Conservation (phyloP, 2,329 filamentous ascomycete genomes). For the Aspergillus intermedius region DNA sequence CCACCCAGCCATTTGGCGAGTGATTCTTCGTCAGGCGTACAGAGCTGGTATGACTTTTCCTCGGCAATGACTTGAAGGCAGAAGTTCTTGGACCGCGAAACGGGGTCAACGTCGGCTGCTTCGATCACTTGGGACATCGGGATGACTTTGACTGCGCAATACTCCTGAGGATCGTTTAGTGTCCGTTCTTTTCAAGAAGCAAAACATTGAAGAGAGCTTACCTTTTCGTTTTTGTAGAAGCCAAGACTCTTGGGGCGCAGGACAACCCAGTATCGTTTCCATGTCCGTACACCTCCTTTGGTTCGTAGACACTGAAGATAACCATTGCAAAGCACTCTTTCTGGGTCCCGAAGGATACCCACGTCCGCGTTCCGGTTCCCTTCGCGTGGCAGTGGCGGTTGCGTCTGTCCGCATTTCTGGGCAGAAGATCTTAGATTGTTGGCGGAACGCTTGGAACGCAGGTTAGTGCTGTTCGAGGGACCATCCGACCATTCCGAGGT, state of each 20-base stretch:
- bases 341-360: slow-evolving; percentile 58
- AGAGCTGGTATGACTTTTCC: slow-evolving; percentile 75
- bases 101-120: slow-evolving; percentile 83
- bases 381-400: slow-evolving; percentile 43
- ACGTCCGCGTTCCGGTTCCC: slow-evolving; percentile 56
- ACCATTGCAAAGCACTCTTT: slow-evolving; percentile 90
- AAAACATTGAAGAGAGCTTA: background rate
- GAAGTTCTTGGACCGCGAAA: slow-evolving; percentile 74
- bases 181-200: background rate
- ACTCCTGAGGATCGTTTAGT: slow-evolving; percentile 52
- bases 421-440: slow-evolving; percentile 23
- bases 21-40: slow-evolving; percentile 71
- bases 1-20: slow-evolving; percentile 81
- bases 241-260: slow-evolving; percentile 77
- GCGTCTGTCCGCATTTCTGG: slow-evolving; percentile 18
- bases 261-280: slow-evolving; percentile 93
- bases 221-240: slow-evolving; percentile 76
- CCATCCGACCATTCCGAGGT: slow-evolving; percentile 79
- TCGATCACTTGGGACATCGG: slow-evolving; percentile 74
- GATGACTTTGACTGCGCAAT: slow-evolving; percentile 76
- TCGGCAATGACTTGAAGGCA: slow-evolving; percentile 93
- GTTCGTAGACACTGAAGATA: slow-evolving; percentile 79
- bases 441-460: slow-evolving; percentile 24
- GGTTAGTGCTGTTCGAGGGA: slow-evolving; percentile 19
- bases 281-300: slow-evolving; percentile 74